These are phyloP conservation scores for Suhomyces wounanorum DNA, from an alignment of 1,139 yeast species.

Conservation along the genomic window DNA sequence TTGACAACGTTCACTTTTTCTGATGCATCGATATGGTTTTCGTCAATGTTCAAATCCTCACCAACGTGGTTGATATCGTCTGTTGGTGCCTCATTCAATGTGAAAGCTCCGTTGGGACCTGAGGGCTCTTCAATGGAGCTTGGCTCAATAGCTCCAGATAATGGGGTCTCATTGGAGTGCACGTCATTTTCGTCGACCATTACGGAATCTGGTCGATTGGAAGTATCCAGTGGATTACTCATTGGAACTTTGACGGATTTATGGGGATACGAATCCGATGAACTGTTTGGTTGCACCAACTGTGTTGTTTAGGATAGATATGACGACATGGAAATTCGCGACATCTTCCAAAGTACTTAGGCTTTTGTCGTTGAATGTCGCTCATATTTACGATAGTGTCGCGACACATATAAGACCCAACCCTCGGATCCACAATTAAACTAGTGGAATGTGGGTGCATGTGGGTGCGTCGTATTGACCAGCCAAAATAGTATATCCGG, in stretches of 20 bases:
- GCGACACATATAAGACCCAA: not conserved
- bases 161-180: not conserved
- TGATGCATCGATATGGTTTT: not conserved
- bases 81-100: not conserved
- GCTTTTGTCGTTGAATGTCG: not conserved
- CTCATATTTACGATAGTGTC: not conserved
- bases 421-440: too few species aligned
- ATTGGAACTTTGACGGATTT: not conserved
- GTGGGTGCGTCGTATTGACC: too few species aligned
- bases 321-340: constrained; percentile 3
- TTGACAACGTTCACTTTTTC: not conserved
- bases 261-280: not conserved
- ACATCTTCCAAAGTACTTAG: not conserved
- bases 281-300: not conserved
- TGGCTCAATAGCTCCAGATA: not conserved
- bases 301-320: not conserved
- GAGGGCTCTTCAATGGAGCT: not conserved
- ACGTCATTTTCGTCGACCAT: not conserved
- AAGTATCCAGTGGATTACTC: constrained; percentile 5
- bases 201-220: constrained; percentile 1
- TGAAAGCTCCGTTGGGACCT: not conserved
- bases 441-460: too few species aligned
- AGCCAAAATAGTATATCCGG: not conserved
- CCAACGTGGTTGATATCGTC: not conserved
- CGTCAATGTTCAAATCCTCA: not conserved